phyloP scores from a whole-genome alignment of 2,329 filamentous ascomycete genomes.

The Colletotrichum navitas region DNA sequence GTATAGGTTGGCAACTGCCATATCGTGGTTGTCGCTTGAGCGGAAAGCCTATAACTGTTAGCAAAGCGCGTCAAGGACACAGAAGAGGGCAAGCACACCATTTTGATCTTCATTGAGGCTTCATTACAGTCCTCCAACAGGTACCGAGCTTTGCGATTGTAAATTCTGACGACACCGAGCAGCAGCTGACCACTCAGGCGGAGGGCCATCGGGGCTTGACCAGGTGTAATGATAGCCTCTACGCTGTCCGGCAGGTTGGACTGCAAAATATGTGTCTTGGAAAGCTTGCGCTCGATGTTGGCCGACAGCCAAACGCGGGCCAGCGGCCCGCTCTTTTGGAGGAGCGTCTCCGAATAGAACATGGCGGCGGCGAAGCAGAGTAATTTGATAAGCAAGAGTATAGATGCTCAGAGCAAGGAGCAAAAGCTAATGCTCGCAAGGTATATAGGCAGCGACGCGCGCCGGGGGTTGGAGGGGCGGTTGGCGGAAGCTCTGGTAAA shows the following conservation, averaged over 20 bases:
- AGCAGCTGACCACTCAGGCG: constrained; percentile 94
- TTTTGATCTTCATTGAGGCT: constrained; percentile 97
- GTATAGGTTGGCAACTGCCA: constrained; percentile 81
- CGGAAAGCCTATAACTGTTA: constrained; percentile 82
- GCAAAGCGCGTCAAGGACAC: constrained; percentile 42
- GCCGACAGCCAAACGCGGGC: constrained; percentile 98
- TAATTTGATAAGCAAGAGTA: constrained; percentile 4
- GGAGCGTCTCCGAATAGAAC: constrained; percentile 97
- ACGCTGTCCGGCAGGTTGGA: constrained; percentile 96
- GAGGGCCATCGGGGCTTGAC: constrained; percentile 93
- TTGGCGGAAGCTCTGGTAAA: constrained; percentile 43
- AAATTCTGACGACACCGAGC: constrained; percentile 96
- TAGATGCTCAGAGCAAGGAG: constrained; percentile 19
- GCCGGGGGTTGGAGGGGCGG: constrained; percentile 32
- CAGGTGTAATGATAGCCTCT: constrained; percentile 91
- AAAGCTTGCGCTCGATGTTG: constrained; percentile 98
- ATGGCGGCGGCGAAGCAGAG: constrained; percentile 64
- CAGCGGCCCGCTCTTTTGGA: constrained; percentile 96
- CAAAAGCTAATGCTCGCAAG: constrained; percentile 33
- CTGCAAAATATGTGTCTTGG: constrained; percentile 94
- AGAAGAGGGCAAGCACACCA: constrained; percentile 70
- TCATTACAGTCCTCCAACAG: constrained; percentile 97
- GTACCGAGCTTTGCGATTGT: constrained; percentile 96
- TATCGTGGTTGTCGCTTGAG: constrained; percentile 92
- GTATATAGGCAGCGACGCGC: constrained; percentile 40